These are phyloP conservation scores for Epichloe scottii DNA, from an alignment of 2,329 filamentous ascomycete genomes.

Conservation along the genomic window DNA sequence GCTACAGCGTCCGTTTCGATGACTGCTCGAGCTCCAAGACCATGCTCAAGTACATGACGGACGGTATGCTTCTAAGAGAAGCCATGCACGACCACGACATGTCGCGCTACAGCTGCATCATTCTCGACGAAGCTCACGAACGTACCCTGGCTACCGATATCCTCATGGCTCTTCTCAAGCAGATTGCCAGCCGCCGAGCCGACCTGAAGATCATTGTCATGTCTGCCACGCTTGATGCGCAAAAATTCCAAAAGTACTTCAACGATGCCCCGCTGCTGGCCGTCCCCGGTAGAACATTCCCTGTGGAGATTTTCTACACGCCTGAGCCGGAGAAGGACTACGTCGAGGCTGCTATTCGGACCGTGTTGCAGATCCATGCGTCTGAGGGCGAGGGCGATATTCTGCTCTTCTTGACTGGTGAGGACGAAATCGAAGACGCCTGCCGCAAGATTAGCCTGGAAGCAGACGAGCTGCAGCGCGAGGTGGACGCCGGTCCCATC, in stretches of 20 bases:
- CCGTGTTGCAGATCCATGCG: slow-evolving; percentile 92
- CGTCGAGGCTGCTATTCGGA: slow-evolving; percentile 86
- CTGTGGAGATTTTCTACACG: slow-evolving; percentile 97
- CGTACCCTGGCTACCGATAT: slow-evolving; percentile 95
- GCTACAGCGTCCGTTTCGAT: slow-evolving; percentile 98
- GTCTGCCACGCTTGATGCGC: slow-evolving; percentile 91
- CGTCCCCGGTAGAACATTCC: slow-evolving; percentile 88
- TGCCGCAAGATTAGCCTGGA: slow-evolving; percentile 85
- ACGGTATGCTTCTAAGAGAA: slow-evolving; percentile 94
- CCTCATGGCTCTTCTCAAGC: slow-evolving; percentile 90
- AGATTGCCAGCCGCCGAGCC: slow-evolving; percentile 65
- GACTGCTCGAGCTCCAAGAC: slow-evolving; percentile 83
- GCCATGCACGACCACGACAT: slow-evolving; percentile 93
- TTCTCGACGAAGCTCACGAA: slow-evolving; percentile 97
- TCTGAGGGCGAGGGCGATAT: slow-evolving; percentile 88
- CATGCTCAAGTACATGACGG: slow-evolving; percentile 98
- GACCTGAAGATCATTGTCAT: slow-evolving; percentile 99
- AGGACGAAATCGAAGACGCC: slow-evolving; percentile 97
- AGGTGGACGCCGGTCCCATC: slow-evolving; percentile 83
- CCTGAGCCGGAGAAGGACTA: slow-evolving; percentile 94
- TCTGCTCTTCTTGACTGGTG: slow-evolving; percentile 86
- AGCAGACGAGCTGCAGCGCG: slow-evolving; percentile 79
- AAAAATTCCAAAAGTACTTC: slow-evolving; percentile 98
- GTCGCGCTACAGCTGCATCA: slow-evolving; percentile 90
- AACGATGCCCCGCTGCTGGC: slow-evolving; percentile 85